A percentile compares a stretch with the other conserved stretches of the same genome.
phyloP scores from a whole-genome alignment of 176 grass and related monocot genomes.

The Rhynchospora tenuis region DNA sequence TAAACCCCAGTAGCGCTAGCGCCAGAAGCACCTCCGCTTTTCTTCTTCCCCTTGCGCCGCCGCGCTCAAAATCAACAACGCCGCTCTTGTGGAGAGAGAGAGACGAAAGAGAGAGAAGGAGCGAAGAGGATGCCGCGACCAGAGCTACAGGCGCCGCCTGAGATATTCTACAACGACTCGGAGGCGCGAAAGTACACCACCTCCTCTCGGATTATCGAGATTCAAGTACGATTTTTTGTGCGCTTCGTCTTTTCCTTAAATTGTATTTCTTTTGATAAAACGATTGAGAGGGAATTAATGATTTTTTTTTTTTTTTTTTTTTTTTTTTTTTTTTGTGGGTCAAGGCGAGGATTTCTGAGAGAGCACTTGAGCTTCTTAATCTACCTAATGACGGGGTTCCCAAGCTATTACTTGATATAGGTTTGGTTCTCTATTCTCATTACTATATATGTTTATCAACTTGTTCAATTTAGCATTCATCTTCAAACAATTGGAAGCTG shows the following conservation, averaged over 20 bases:
- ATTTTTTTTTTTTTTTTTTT: background rate
- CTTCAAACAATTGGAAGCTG: background rate
- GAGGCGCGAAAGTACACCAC: conserved; percentile 98
- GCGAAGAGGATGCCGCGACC: conserved; percentile 56
- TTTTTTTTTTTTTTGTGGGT: background rate
- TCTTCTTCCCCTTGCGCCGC: background rate
- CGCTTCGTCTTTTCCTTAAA: background rate
- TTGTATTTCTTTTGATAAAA: background rate
- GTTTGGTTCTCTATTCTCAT: conserved; percentile 20
- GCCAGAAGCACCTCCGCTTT: background rate
- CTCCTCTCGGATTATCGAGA: conserved; percentile 95
- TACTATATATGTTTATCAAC: background rate
- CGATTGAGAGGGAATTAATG: background rate
- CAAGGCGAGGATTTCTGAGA: conserved; percentile 87
- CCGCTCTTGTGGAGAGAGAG: background rate
- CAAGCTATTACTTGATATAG: conserved; percentile 85
- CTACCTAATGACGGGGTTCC: conserved; percentile 72
- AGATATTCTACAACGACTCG: conserved; percentile 90
- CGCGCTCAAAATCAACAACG: conserved; percentile 10
- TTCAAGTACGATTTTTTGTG: conserved; percentile 46
- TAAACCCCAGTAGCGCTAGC: background rate
- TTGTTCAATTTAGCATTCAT: background rate
- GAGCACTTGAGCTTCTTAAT: conserved; percentile 77
- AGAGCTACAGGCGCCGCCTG: conserved; percentile 88
- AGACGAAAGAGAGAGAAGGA: background rate